Base-by-base conservation (phyloP, 352 stramenopile species). In the Globisporangium spiculum region DNA sequence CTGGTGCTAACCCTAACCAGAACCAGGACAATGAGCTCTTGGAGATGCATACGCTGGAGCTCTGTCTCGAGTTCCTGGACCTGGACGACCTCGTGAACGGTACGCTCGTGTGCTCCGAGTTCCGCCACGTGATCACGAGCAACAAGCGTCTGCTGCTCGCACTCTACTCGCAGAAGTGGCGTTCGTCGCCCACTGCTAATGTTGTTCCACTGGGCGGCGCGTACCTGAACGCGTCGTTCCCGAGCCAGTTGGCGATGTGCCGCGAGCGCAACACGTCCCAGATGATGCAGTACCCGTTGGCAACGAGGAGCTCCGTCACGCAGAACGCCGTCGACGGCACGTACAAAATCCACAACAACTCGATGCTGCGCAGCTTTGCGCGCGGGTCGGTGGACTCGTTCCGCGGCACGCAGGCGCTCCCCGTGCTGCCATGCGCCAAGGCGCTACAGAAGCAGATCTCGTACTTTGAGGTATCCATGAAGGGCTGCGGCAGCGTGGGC, bases 391-490 rank as follows among this genome's bases (percentile, higher is more conserved):
- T 96, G 55, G 88, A 94, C 75, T 94, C 88, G 54, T 76, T 91
- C 54, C 86, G 87, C 53, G 79, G 82, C 34, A 69, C 66, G n/a
- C 65, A 76, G 55, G 63, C 79, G 38, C 78, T 96, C 4, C 77
- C 79, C 0, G 59, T 80, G 61, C 71, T 90, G 30, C 77, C 86
- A 20, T 92, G 84, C 50, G 86, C 85, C 0, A 65, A 58, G 1
- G 88, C 81, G 27, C 73, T 96, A 4, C 60, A 80, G 32, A 76
- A 80, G 44, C 65, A 74, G 16, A 75, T 96, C 7, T 75, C 70
- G 57, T 96, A 96, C 80, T 96, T 84, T 63, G 88, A 96, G 67
- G 88, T 92, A 65, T 70, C 72, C 62, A 78, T 94, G 46, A 80
- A 80, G 65, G 85, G 88, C 65, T 88, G 81, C 64, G 88, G 83